Conservation (phyloP, 2,329 filamentous ascomycete species). For the Incumbomyces lentus region DNA sequence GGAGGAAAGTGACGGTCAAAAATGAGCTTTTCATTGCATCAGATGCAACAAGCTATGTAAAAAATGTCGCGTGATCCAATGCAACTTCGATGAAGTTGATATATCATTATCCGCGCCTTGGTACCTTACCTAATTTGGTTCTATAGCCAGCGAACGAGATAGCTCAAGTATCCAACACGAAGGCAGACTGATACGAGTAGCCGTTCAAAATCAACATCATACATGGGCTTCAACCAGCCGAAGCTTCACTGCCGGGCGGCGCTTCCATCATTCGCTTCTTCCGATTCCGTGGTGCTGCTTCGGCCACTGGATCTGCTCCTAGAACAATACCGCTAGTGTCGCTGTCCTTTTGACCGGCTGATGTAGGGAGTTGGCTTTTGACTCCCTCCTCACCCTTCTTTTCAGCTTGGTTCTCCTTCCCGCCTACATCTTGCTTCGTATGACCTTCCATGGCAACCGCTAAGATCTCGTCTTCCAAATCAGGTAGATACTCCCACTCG, state of each 20-base stretch:
- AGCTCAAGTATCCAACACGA: no score
- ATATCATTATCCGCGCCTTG: no score
- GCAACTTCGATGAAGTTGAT: no score
- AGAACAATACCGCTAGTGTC: constrained; percentile 13
- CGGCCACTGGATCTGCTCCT: constrained; percentile 28
- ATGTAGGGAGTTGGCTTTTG: not conserved
- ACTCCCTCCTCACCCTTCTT: not conserved
- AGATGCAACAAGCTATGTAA: no score
- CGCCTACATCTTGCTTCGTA: constrained; percentile 9
- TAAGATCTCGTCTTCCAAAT: constrained; percentile 72
- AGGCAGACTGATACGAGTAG: no score
- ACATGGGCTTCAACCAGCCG: not conserved
- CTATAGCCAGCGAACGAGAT: no score
- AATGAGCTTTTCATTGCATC: no score
- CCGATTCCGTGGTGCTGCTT: constrained; percentile 31
- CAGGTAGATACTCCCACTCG: constrained; percentile 59
- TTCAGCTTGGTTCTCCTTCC: not conserved
- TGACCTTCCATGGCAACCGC: constrained; percentile 77
- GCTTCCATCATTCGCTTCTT: constrained; percentile 39
- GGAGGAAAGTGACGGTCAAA: not conserved
- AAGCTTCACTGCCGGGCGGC: constrained; percentile 7
- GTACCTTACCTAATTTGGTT: no score
- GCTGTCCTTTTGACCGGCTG: not conserved
- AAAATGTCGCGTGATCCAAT: no score
- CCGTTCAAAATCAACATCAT: no score